phyloP scores from a whole-genome alignment of 805 yeast species.

The Lipomyces sp. region DNA sequence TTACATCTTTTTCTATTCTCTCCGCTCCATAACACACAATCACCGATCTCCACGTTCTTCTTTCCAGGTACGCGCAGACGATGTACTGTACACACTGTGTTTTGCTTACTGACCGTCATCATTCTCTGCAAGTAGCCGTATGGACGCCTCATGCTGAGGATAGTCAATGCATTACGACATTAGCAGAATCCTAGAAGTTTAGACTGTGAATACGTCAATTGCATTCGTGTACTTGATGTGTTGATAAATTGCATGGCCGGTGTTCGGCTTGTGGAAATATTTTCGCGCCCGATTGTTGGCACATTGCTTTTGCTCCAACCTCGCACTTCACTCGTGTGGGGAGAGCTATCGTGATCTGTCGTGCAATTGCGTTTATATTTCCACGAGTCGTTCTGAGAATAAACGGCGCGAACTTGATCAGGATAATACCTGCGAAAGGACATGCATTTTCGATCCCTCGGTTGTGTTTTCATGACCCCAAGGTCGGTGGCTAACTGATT shows the following conservation, averaged over 20 bases:
- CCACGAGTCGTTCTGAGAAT: conserved; percentile 37
- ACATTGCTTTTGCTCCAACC: too few relatives aligned
- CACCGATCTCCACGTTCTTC: too few relatives aligned
- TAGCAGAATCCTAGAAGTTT: too few relatives aligned
- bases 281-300: neutral
- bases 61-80: too few relatives aligned
- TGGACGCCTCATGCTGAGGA: too few relatives aligned
- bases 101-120: too few relatives aligned
- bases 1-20: too few relatives aligned
- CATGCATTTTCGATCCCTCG: conserved; percentile 33
- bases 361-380: neutral
- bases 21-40: too few relatives aligned
- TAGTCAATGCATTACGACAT: neutral
- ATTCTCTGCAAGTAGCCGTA: too few relatives aligned
- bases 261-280: conserved; percentile 6
- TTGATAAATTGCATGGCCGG: conserved; percentile 13
- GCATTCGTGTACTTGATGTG: neutral
- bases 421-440: conserved; percentile 47
- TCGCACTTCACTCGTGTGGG: too few relatives aligned
- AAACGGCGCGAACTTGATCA: conserved; percentile 47
- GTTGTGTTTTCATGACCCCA: neutral
- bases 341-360: neutral
- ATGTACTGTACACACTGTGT: too few relatives aligned
- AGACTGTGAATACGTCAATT: neutral
- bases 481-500: neutral